phyloP scores from a whole-genome alignment of 148 eudicot genomes.

The Vaccinium corymbosum region DNA sequence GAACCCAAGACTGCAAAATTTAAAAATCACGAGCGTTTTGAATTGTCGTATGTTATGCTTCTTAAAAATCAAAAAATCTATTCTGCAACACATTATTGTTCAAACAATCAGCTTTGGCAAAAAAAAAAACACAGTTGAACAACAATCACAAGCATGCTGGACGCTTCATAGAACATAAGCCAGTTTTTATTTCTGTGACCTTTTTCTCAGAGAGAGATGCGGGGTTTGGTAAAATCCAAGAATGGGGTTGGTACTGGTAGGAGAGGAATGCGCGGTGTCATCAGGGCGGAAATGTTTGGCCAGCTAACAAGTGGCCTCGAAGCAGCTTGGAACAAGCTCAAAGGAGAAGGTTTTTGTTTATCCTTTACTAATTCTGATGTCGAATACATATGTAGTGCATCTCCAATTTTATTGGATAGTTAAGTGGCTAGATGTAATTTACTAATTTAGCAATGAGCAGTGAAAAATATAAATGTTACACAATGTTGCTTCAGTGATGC shows the following conservation, averaged over 20 bases:
- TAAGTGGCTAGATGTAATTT: background rate
- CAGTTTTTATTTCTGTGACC: constrained; percentile 2
- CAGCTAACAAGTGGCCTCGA: constrained; percentile 88
- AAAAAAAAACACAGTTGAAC: background rate
- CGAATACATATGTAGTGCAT: background rate
- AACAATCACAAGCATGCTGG: background rate
- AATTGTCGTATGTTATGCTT: too few relatives aligned
- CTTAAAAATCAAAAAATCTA: too few relatives aligned
- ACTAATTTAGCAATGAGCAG: background rate
- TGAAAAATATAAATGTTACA: background rate
- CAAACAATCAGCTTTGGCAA: background rate
- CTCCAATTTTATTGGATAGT: background rate
- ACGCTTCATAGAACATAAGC: background rate
- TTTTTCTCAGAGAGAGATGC: constrained; percentile 51
- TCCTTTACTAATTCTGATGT: constrained; percentile 2
- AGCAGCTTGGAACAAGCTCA: constrained; percentile 93
- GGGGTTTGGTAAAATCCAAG: constrained; percentile 61
- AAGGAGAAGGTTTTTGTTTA: constrained; percentile 67
- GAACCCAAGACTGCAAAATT: too few relatives aligned
- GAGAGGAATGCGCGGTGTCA: constrained; percentile 38
- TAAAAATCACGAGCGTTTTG: too few relatives aligned
- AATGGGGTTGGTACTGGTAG: constrained; percentile 14
- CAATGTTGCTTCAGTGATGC: background rate
- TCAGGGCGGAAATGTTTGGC: constrained; percentile 96
- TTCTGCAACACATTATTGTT: too few relatives aligned